Evolutionary conservation across 192 early-diverging fungal genomes (phyloP).

Genomic region (Linnemannia elongata): DNA sequence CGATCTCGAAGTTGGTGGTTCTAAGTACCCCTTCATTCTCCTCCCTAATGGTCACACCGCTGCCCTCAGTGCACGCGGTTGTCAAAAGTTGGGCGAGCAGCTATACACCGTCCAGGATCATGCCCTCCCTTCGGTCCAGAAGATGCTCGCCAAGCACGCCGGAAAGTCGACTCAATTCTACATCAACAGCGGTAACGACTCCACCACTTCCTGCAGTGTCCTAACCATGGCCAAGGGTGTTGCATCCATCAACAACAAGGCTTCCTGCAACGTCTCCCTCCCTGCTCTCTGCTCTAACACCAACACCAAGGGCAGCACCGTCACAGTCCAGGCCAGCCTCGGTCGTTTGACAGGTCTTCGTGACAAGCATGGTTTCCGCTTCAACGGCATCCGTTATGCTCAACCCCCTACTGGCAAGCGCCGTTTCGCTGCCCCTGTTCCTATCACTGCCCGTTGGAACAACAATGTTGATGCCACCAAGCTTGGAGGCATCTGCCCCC

Average conservation of each 20-base stretch:
- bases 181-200: not conserved
- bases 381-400: slow-evolving; percentile 36
- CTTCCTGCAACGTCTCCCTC: not conserved
- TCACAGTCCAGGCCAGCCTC: slow-evolving; percentile 13
- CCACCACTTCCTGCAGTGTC: not conserved
- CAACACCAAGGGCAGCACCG: slow-evolving; percentile 17
- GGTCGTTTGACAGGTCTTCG: slow-evolving; percentile 21
- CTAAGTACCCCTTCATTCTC: slow-evolving; percentile 24
- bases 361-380: slow-evolving; percentile 34
- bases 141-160: not conserved
- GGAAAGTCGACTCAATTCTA: slow-evolving; percentile 4
- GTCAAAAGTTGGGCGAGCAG: slow-evolving; percentile 16
- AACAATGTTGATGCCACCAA: slow-evolving; percentile 21
- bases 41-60: slow-evolving; percentile 4
- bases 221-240: slow-evolving; percentile 13
- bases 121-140: slow-evolving; percentile 10
- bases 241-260: slow-evolving; percentile 3
- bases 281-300: slow-evolving; percentile 28
- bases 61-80: not conserved
- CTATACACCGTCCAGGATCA: slow-evolving; percentile 20
- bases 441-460: slow-evolving; percentile 11
- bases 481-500: slow-evolving; percentile 25
- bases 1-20: slow-evolving; percentile 11
- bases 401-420: slow-evolving; percentile 19
- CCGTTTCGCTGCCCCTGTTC: slow-evolving; percentile 26